A percentile compares a stretch with the other conserved stretches of the same genome.
Evolutionary conservation across 1,139 yeast species (phyloP).

Genomic region (Geotrichum reessii): DNA sequence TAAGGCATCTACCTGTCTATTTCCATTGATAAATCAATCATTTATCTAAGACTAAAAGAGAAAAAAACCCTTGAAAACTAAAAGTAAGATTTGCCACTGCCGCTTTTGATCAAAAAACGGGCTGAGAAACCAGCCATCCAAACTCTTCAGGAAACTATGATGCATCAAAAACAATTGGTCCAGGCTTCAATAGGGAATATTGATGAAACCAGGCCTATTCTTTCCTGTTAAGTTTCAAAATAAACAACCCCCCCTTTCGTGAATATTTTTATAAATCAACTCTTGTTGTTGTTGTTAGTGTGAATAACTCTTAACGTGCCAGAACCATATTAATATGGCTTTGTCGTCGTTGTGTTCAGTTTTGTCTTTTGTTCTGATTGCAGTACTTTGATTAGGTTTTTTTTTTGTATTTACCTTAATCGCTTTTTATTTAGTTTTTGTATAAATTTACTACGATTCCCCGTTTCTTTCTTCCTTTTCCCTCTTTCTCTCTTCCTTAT

Average conservation of each 20-base stretch:
- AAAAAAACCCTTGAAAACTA: background rate
- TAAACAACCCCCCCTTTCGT: too few relatives aligned
- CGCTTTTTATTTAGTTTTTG: background rate
- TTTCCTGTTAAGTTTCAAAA: too few relatives aligned
- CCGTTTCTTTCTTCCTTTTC: background rate
- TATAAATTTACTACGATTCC: background rate
- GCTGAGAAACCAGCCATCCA: background rate
- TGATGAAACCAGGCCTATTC: background rate
- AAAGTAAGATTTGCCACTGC: background rate
- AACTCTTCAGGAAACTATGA: background rate
- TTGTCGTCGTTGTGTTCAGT: background rate
- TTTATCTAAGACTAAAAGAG: background rate
- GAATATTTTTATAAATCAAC: background rate
- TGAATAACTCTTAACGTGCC: too few relatives aligned
- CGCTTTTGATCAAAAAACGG: background rate
- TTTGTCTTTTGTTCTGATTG: background rate
- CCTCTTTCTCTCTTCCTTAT: background rate
- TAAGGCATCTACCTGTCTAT: background rate
- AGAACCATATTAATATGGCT: background rate
- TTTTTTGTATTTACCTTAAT: background rate
- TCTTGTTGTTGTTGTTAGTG: background rate
- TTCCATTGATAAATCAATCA: background rate
- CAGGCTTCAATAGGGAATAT: too few relatives aligned
- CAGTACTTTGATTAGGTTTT: background rate
- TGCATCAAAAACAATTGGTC: too few relatives aligned